phyloP scores from a whole-genome alignment of 2,329 filamentous ascomycete species.

The Dactylellina sp. region DNA sequence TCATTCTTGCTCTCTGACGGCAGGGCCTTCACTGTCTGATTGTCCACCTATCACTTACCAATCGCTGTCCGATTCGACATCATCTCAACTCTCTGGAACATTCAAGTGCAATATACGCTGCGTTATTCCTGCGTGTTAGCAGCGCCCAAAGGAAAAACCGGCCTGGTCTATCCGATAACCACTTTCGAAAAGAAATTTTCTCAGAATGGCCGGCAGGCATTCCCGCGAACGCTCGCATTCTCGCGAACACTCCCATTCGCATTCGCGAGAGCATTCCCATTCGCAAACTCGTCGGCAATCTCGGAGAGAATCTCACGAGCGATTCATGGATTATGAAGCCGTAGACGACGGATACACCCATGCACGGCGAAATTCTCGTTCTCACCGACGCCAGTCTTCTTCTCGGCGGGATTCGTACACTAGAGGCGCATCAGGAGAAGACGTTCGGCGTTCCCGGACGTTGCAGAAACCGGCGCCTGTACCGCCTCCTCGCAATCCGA shows the following conservation, averaged over 20 bases:
- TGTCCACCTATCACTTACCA: neutral
- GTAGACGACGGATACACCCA: constrained; percentile 1
- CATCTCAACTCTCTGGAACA: neutral
- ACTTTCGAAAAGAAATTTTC: neutral
- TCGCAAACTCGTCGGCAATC: constrained; percentile 40
- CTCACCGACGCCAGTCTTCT: constrained; percentile 30
- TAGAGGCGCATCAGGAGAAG: neutral
- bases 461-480: constrained; percentile 19
- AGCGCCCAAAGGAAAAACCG: too few relatives aligned
- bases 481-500: neutral
- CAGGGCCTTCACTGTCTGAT: too few relatives aligned
- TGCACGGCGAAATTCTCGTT: constrained; percentile 18
- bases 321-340: constrained; percentile 28
- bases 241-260: constrained; percentile 19
- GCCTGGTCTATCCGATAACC: neutral
- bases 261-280: constrained; percentile 32
- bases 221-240: constrained; percentile 26
- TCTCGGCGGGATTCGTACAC: constrained; percentile 27
- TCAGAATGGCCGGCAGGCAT: constrained; percentile 27
- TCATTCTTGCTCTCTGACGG: neutral
- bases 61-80: constrained; percentile 2
- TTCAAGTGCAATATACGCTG: too few relatives aligned
- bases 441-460: constrained; percentile 28
- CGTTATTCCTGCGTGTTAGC: too few relatives aligned
- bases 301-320: constrained; percentile 31